phyloP scores from a whole-genome alignment of 2,329 filamentous ascomycete species.

The Aurifilum marmelostoma region DNA sequence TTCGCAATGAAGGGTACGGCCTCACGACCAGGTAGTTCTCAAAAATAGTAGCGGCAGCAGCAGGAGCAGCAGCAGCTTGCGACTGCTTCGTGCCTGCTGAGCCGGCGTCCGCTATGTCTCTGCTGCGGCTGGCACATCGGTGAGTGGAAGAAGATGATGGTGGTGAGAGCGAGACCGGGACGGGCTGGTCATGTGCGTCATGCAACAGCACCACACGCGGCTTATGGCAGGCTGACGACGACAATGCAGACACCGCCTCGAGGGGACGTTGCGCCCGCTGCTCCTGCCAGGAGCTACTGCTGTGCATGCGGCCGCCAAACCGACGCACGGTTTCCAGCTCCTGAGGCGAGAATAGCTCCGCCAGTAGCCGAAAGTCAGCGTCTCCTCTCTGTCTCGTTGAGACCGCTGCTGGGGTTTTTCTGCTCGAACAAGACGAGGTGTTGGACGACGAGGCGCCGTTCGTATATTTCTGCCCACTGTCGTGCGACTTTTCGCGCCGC shows the following conservation, averaged over 20 bases:
- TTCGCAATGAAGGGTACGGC: slow-evolving; percentile 66
- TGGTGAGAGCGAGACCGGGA: slow-evolving; percentile 21
- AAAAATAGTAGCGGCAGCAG: slow-evolving; percentile 43
- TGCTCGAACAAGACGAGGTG: background rate
- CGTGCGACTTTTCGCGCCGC: slow-evolving; percentile 23
- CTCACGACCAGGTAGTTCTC: slow-evolving; percentile 67
- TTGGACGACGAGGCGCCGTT: background rate
- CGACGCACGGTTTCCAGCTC: slow-evolving; percentile 68
- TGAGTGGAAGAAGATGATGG: too few species aligned
- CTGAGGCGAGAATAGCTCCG: slow-evolving; percentile 69
- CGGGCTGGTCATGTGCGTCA: slow-evolving; percentile 27
- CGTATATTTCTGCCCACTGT: slow-evolving; percentile 1
- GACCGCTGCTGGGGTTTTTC: too few species aligned
- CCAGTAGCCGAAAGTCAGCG: slow-evolving; percentile 66
- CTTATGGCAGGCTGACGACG: slow-evolving; percentile 43
- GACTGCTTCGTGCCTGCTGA: background rate
- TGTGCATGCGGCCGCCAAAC: slow-evolving; percentile 66
- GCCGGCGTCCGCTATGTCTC: background rate
- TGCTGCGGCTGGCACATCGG: background rate
- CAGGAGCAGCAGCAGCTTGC: background rate
- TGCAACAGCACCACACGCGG: slow-evolving; percentile 46
- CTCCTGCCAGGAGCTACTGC: slow-evolving; percentile 38
- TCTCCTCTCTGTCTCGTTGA: slow-evolving; percentile 42
- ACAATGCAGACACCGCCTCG: slow-evolving; percentile 25
- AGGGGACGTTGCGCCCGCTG: slow-evolving; percentile 45